phyloP scores from a whole-genome alignment of 129 eudicot species.

The Pulicaria dysenterica region DNA sequence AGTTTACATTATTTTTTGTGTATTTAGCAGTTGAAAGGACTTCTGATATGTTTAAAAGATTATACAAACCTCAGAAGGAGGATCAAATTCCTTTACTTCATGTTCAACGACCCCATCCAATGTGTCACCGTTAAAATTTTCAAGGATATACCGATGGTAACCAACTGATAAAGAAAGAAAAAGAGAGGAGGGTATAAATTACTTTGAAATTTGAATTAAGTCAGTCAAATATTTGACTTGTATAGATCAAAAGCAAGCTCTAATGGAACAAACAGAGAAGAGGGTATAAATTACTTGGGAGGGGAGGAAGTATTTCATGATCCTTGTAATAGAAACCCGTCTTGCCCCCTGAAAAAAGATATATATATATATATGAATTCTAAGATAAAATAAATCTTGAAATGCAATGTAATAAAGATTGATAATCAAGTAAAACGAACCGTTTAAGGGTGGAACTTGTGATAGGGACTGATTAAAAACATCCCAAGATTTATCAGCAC shows the following conservation, averaged over 20 bases:
- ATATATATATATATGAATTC: too few relatives aligned
- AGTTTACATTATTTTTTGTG: not conserved
- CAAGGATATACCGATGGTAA: constrained; percentile 66
- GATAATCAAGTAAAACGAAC: constrained; percentile 42
- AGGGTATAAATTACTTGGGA: constrained; percentile 60
- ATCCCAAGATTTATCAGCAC: constrained; percentile 89
- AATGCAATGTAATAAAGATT: not conserved
- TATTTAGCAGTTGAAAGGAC: not conserved
- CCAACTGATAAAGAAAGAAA: constrained; percentile 58
- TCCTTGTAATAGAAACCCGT: constrained; percentile 91
- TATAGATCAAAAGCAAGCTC: constrained; percentile 20
- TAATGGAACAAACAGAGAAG: not conserved
- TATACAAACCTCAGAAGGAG: constrained; percentile 66
- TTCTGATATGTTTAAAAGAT: constrained; percentile 10
- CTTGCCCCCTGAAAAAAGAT: constrained; percentile 63
- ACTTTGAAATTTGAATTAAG: too few relatives aligned
- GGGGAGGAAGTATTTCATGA: constrained; percentile 93
- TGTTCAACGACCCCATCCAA: constrained; percentile 54
- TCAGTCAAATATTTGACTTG: not conserved
- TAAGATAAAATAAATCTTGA: not conserved
- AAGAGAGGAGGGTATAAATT: too few relatives aligned
- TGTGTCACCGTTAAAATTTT: constrained; percentile 57
- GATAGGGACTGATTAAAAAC: constrained; percentile 63
- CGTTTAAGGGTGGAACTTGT: constrained; percentile 80
- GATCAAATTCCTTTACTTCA: constrained; percentile 75